These are phyloP conservation scores for Actinomortierella wolfii DNA, from an alignment of 371 early-diverging fungal species.

Conservation along the genomic window DNA sequence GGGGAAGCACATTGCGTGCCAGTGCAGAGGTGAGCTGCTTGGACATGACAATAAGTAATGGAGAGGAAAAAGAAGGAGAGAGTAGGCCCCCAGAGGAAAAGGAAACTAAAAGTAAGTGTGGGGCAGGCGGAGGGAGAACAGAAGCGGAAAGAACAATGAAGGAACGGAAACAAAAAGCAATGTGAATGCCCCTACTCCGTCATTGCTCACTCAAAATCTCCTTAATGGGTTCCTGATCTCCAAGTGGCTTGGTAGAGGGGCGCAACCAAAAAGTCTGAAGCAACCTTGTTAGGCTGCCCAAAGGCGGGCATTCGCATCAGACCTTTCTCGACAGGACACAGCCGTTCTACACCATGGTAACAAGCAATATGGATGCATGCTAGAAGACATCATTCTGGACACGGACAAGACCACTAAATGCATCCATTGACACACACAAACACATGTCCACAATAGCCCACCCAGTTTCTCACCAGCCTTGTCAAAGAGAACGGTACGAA, in stretches of 20 bases:
- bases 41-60: conserved; percentile 18
- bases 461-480: conserved; percentile 61
- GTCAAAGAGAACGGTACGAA: conserved; percentile 59
- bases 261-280: no score
- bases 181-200: neutral
- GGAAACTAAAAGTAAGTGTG: neutral
- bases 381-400: no score
- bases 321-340: no score
- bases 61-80: neutral
- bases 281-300: no score
- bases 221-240: no score
- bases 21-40: conserved; percentile 33
- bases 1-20: conserved; percentile 43
- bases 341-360: conserved; percentile 8
- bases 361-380: neutral
- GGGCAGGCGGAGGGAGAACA: neutral
- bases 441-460: conserved; percentile 49
- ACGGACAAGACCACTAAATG: no score
- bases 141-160: conserved; percentile 4
- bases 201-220: no score
- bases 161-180: conserved; percentile 2
- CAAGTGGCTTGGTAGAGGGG: no score
- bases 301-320: no score
- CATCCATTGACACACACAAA: no score
- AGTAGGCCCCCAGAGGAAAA: no score